Percentiles rank a stretch among this genome's conserved stretches.
These are phyloP conservation scores for Inga laurina DNA, from an alignment of 306 rosid genomes.

Conservation along the genomic window DNA sequence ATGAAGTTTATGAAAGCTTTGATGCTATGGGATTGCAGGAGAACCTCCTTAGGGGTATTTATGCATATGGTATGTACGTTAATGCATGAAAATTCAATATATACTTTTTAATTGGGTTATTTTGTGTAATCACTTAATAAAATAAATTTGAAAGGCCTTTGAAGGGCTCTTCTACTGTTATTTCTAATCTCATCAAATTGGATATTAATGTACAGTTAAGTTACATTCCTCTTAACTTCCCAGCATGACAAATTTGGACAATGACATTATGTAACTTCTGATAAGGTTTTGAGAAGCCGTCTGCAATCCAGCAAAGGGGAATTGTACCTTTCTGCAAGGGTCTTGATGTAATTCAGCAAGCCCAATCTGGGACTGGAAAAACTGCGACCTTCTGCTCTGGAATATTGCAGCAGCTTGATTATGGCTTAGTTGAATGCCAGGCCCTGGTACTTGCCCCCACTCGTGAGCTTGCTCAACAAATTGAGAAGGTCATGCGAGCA, in stretches of 20 bases:
- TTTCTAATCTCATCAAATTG: background rate
- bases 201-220: background rate
- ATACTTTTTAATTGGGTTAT: background rate
- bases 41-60: constrained; percentile 69
- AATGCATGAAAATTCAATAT: background rate
- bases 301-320: constrained; percentile 79
- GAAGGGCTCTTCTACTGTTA: background rate
- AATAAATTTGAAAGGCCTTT: background rate
- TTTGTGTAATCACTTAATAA: background rate
- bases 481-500: constrained; percentile 74
- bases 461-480: constrained; percentile 70
- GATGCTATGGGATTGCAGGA: constrained; percentile 73
- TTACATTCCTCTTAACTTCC: background rate
- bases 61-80: constrained; percentile 60
- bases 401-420: constrained; percentile 66
- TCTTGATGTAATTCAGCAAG: constrained; percentile 72
- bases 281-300: constrained; percentile 70
- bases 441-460: constrained; percentile 73
- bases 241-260: background rate
- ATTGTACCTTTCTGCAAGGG: constrained; percentile 75
- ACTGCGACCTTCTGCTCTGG: constrained; percentile 77
- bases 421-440: constrained; percentile 58
- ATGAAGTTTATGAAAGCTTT: constrained; percentile 63
- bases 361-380: constrained; percentile 77
- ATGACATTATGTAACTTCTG: constrained; percentile 17